Conservation (phyloP, 1,284 basidiomycete genomes). For the Moesziomyces antarcticus region DNA sequence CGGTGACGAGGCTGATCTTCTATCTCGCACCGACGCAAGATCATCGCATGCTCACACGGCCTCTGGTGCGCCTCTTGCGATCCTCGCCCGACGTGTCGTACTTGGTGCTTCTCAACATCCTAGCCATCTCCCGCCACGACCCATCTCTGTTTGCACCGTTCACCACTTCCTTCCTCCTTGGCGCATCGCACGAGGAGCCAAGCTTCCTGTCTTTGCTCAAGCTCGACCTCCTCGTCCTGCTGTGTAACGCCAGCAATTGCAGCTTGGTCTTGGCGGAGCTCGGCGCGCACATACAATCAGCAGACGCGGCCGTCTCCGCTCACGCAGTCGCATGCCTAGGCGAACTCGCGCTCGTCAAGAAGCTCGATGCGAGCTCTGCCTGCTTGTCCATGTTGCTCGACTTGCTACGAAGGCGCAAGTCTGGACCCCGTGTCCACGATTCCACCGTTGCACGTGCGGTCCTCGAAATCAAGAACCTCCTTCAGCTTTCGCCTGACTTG, state of each 20-base stretch:
- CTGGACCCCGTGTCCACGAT: constrained; percentile 18
- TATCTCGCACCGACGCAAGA: constrained; percentile 32
- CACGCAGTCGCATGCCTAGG: constrained; percentile 49
- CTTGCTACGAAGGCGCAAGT: constrained; percentile 26
- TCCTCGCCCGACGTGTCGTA: constrained; percentile 47
- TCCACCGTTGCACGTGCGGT: constrained; percentile 33
- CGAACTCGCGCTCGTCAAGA: constrained; percentile 29
- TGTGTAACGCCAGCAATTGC: constrained; percentile 28
- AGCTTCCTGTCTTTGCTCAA: constrained; percentile 53
- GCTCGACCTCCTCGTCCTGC: constrained; percentile 46
- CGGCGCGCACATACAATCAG: constrained; percentile 33
- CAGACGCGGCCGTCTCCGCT: constrained; percentile 30
- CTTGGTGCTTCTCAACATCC: constrained; percentile 45
- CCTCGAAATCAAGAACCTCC: constrained; percentile 37
- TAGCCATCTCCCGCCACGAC: constrained; percentile 26
- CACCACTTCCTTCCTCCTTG: constrained; percentile 46
- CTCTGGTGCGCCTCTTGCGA: constrained; percentile 47
- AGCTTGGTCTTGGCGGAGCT: constrained; percentile 38
- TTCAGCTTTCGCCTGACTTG: constrained; percentile 17
- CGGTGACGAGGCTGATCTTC: constrained; percentile 36
- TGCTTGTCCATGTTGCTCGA: constrained; percentile 35
- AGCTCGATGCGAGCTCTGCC: constrained; percentile 19
- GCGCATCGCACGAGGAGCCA: constrained; percentile 52
- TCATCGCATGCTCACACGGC: constrained; percentile 18
- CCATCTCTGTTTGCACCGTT: constrained; percentile 36